A percentile compares a stretch with the other conserved stretches of the same genome.
phyloP scores from a whole-genome alignment of 139 green algal genomes.

The Micractinium conductrix region DNA sequence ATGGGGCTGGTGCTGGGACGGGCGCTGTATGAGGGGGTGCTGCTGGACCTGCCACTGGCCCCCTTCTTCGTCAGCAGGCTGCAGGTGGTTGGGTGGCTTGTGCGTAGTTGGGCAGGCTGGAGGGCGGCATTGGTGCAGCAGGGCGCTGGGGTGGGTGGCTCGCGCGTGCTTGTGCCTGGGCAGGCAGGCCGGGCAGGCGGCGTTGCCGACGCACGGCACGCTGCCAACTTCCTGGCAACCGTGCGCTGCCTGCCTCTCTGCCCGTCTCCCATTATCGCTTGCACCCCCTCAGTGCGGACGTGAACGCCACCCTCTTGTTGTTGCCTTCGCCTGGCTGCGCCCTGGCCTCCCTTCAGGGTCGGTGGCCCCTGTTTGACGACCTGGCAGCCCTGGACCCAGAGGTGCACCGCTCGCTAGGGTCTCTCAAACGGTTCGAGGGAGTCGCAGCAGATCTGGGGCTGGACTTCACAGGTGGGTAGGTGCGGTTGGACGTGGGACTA shows the following conservation, averaged over 20 bases:
- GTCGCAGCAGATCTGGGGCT: slow-evolving; percentile 76
- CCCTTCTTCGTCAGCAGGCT: slow-evolving; percentile 79
- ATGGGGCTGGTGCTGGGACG: slow-evolving; percentile 62
- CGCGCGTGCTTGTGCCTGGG: too few species aligned
- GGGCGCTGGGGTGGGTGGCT: too few species aligned
- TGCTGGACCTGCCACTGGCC: slow-evolving; percentile 79
- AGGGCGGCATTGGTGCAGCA: too few species aligned
- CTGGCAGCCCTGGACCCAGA: slow-evolving; percentile 72
- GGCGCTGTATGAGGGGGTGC: slow-evolving; percentile 79
- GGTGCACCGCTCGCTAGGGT: slow-evolving; percentile 56
- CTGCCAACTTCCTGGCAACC: too few species aligned
- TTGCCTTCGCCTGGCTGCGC: not conserved
- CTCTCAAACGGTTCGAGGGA: slow-evolving; percentile 77
- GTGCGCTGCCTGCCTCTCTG: too few species aligned
- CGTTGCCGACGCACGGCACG: too few species aligned
- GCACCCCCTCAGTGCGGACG: too few species aligned
- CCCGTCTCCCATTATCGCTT: too few species aligned
- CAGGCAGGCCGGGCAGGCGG: too few species aligned
- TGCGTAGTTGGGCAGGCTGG: too few species aligned
- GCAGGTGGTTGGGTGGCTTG: slow-evolving; percentile 46
- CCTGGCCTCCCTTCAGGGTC: slow-evolving; percentile 51
- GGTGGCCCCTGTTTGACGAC: slow-evolving; percentile 75
- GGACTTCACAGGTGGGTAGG: slow-evolving; percentile 62
- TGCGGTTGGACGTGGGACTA: too few species aligned
- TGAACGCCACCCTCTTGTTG: too few species aligned